A percentile compares a stretch with the other conserved stretches of the same genome.
Conservation (phyloP, 805 yeast genomes). For the Yarrowia deformans region DNA sequence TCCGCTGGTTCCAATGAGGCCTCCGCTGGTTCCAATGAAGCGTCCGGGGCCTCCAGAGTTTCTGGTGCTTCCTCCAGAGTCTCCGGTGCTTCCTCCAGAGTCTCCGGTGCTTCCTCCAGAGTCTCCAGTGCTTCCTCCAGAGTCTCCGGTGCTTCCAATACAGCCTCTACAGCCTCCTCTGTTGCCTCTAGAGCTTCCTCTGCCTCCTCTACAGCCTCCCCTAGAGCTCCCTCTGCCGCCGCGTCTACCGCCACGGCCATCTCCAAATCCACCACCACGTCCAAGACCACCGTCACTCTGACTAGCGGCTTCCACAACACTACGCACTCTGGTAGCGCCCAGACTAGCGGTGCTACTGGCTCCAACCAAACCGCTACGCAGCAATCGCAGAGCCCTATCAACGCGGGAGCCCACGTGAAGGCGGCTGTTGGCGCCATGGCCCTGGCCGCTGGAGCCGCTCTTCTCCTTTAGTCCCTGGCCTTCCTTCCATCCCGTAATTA, state of each 20-base stretch:
- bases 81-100: no score
- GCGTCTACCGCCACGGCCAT: background rate
- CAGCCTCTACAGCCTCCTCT: background rate
- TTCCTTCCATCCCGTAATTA: background rate
- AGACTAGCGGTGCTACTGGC: background rate
- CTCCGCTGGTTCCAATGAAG: no score
- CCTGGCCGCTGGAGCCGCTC: constrained; percentile 12
- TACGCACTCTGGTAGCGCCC: background rate
- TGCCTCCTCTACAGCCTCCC: background rate
- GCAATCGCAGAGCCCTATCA: background rate
- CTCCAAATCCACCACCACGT: background rate
- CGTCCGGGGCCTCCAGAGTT: no score
- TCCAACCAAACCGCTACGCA: background rate
- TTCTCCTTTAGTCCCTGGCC: background rate
- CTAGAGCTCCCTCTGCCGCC: background rate
- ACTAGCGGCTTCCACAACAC: constrained; percentile 1
- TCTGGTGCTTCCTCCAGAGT: no score
- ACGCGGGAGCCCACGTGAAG: constrained; percentile 13
- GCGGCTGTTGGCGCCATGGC: background rate
- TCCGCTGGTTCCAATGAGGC: no score
- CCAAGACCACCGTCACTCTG: background rate
- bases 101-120: no score
- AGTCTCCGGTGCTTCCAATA: no score
- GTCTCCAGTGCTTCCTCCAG: no score
- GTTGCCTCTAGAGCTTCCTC: background rate